A percentile compares a stretch with the other conserved stretches of the same genome.
Conservation (phyloP, 495 filamentous ascomycete species). For the Penicillium ucsense region DNA sequence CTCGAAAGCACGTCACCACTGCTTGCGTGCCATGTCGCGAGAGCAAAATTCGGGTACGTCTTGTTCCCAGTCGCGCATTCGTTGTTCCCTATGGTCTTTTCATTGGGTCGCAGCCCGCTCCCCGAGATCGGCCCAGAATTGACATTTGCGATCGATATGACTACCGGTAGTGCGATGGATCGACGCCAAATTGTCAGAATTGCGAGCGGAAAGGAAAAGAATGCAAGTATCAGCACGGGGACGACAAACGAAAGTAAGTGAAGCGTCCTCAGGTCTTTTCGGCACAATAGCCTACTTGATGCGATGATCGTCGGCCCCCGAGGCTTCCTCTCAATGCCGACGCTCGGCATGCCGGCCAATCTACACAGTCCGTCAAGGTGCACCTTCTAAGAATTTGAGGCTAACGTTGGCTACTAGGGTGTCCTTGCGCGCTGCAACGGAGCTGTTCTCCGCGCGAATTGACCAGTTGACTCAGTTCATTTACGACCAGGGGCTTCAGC, state of each 20-base stretch:
- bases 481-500: constrained; percentile 31
- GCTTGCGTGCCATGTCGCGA: constrained; percentile 42
- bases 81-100: no score
- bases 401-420: constrained; percentile 22
- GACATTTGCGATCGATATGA: constrained; percentile 1
- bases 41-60: constrained; percentile 39
- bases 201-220: constrained; percentile 38
- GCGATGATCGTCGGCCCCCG: no score
- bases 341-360: not conserved
- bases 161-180: constrained; percentile 32
- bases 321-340: not conserved
- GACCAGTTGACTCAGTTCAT: constrained; percentile 40
- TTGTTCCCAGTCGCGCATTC: not conserved
- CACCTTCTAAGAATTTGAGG: not conserved
- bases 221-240: constrained; percentile 40
- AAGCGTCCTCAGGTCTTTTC: not conserved
- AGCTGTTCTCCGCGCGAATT: constrained; percentile 37
- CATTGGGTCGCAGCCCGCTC: not conserved
- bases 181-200: constrained; percentile 37
- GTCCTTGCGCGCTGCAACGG: constrained; percentile 39
- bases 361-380: not conserved
- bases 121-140: constrained; percentile 2
- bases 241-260: constrained; percentile 41
- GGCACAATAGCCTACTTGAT: no score
- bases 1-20: constrained; percentile 38